phyloP scores from a whole-genome alignment of 2,329 filamentous ascomycete species.

The Phyllosticta citrichinensis region DNA sequence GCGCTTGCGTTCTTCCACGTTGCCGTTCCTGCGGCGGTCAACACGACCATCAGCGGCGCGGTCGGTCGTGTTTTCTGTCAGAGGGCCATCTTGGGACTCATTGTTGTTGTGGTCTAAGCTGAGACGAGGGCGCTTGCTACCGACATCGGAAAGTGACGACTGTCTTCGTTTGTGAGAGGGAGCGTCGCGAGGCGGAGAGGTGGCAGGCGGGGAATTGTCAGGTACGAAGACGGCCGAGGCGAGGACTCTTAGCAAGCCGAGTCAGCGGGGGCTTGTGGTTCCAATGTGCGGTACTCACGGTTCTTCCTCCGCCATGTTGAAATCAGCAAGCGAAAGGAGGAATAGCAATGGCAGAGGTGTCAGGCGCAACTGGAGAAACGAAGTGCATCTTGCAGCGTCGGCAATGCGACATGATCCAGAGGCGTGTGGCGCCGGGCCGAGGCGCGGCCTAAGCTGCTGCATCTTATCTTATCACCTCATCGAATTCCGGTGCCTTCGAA shows the following conservation, averaged over 20 bases:
- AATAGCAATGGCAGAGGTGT: not conserved
- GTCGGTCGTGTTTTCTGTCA: slow-evolving; percentile 14
- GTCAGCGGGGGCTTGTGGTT: not conserved
- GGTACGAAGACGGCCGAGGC: slow-evolving; percentile 46
- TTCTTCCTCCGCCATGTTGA: slow-evolving; percentile 11
- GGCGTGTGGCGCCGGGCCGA: not conserved
- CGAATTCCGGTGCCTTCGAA: slow-evolving; percentile 1
- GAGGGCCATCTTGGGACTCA: slow-evolving; percentile 14
- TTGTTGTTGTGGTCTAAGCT: slow-evolving; percentile 23
- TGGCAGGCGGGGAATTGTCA: slow-evolving; percentile 23
- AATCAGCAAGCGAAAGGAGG: not conserved
- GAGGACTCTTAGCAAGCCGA: slow-evolving; percentile 28
- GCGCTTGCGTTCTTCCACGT: slow-evolving; percentile 71
- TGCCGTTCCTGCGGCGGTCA: slow-evolving; percentile 35
- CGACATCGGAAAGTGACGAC: slow-evolving; percentile 42
- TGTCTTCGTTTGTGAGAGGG: slow-evolving; percentile 40
- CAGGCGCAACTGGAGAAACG: not conserved
- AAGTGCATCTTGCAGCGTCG: not conserved
- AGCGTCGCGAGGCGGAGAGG: slow-evolving; percentile 21
- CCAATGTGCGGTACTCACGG: slow-evolving; percentile 2
- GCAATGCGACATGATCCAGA: not conserved
- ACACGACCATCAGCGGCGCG: slow-evolving; percentile 18
- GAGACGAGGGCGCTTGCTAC: slow-evolving; percentile 44
- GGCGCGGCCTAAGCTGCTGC: not conserved
- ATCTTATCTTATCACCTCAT: slow-evolving; percentile 1